A percentile compares a stretch with the other conserved stretches of the same genome.
phyloP scores from a whole-genome alignment of 2,329 filamentous ascomycete genomes.

The Paecilomyces niveus region DNA sequence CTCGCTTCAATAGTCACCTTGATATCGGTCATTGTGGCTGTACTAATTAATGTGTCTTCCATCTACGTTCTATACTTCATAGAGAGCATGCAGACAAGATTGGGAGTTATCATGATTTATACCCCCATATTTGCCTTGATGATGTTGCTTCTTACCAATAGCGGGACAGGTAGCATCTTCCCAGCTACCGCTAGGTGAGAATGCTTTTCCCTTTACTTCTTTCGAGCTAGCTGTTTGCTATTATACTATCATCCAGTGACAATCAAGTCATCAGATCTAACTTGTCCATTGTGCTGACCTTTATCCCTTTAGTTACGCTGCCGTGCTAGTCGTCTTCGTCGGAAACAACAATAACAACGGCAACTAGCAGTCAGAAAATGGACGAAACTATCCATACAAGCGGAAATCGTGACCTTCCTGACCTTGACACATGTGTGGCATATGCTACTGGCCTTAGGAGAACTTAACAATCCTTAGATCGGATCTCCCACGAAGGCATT shows the following conservation, averaged over 20 bases:
- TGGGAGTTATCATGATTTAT: background rate
- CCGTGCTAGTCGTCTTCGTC: constrained; percentile 6
- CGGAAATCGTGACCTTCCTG: no score
- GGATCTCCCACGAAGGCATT: background rate
- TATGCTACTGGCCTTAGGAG: background rate
- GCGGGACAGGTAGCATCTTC: background rate
- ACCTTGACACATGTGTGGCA: no score
- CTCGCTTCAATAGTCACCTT: background rate
- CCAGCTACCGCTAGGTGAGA: background rate
- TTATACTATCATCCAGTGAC: background rate
- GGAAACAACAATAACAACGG: background rate
- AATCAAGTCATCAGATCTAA: background rate
- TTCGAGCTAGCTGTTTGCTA: background rate
- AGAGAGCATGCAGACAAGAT: background rate
- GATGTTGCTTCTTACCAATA: background rate
- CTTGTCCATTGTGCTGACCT: background rate
- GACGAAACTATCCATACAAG: no score
- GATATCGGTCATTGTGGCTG: background rate
- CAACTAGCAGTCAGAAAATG: background rate
- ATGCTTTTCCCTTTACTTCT: background rate
- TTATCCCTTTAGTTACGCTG: background rate
- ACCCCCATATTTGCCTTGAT: background rate
- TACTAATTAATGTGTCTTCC: background rate
- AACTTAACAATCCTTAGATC: background rate
- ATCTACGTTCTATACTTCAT: background rate